A percentile compares a stretch with the other conserved stretches of the same genome.
These are phyloP conservation scores for Suhomyces emberorum DNA, from an alignment of 805 yeast genomes.

Conservation along the genomic window DNA sequence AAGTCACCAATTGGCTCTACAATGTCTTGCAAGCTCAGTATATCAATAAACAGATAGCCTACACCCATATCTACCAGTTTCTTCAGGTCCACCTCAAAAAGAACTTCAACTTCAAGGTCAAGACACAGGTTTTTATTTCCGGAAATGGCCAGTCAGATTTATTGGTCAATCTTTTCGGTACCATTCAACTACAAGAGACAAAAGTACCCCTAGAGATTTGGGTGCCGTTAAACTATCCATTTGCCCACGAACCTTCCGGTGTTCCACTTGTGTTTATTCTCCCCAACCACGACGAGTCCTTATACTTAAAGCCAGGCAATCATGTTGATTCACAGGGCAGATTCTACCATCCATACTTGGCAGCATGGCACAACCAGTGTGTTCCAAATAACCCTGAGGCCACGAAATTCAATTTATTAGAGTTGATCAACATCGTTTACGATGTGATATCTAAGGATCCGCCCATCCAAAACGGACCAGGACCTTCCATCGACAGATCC, in stretches of 20 bases:
- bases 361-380: conserved; percentile 48
- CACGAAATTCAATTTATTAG: conserved; percentile 18
- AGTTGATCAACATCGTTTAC: conserved; percentile 15
- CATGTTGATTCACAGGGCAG: conserved; percentile 68
- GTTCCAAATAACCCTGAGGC: conserved; percentile 1
- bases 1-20: conserved; percentile 38
- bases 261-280: conserved; percentile 67
- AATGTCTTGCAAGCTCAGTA: conserved; percentile 52
- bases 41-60: conserved; percentile 51
- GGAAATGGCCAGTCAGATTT: conserved; percentile 57
- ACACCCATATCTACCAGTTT: conserved; percentile 58
- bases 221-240: conserved; percentile 74
- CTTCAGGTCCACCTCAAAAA: conserved; percentile 44
- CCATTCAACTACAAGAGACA: conserved; percentile 32
- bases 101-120: conserved; percentile 50
- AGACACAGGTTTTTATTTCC: conserved; percentile 56
- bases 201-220: conserved; percentile 62
- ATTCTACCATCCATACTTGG: conserved; percentile 64
- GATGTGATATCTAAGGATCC: conserved; percentile 4
- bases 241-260: conserved; percentile 19
- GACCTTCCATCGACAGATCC: background rate
- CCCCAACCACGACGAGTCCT: conserved; percentile 44
- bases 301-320: conserved; percentile 53
- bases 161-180: conserved; percentile 63
- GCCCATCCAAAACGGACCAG: conserved; percentile 4